Conservation (phyloP, 352 stramenopile species). For the Globisporangium paroecandrum region DNA sequence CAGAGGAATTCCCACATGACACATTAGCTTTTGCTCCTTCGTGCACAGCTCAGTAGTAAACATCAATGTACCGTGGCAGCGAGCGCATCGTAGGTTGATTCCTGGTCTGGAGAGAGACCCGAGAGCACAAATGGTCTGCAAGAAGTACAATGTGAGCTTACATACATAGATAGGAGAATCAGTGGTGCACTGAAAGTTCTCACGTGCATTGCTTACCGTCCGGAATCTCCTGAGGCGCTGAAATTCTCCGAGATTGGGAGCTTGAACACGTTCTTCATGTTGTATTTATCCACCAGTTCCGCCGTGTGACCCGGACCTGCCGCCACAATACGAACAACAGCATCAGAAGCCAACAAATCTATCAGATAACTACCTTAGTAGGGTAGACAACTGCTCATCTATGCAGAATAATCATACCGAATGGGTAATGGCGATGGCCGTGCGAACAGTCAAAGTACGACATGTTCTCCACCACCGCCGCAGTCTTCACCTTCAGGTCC, state of each 20-base stretch:
- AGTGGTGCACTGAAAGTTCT: background rate
- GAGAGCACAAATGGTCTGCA: slow-evolving; percentile 79
- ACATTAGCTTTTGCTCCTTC: background rate
- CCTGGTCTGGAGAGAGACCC: slow-evolving; percentile 55
- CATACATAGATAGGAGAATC: background rate
- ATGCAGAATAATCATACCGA: slow-evolving; percentile 38
- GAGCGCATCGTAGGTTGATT: slow-evolving; percentile 65
- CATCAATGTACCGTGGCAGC: slow-evolving; percentile 43
- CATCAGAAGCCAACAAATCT: background rate
- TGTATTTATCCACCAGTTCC: slow-evolving; percentile 75
- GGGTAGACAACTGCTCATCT: background rate
- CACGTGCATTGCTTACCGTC: slow-evolving; percentile 34
- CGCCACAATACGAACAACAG: background rate
- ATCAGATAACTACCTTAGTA: background rate
- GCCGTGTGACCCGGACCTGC: slow-evolving; percentile 69
- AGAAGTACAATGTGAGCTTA: slow-evolving; percentile 3
- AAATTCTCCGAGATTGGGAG: slow-evolving; percentile 77
- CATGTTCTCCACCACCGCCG: slow-evolving; percentile 99
- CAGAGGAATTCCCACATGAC: background rate
- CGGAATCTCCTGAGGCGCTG: slow-evolving; percentile 68
- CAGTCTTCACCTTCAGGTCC: slow-evolving; percentile 95
- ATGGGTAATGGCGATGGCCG: slow-evolving; percentile 83
- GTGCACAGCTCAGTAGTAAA: background rate
- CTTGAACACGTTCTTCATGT: slow-evolving; percentile 84
- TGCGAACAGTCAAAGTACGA: slow-evolving; percentile 93